A percentile compares a stretch with the other conserved stretches of the same genome.
phyloP scores from a whole-genome alignment of 371 early-diverging fungal genomes.

The Rhizopus arrhizus region DNA sequence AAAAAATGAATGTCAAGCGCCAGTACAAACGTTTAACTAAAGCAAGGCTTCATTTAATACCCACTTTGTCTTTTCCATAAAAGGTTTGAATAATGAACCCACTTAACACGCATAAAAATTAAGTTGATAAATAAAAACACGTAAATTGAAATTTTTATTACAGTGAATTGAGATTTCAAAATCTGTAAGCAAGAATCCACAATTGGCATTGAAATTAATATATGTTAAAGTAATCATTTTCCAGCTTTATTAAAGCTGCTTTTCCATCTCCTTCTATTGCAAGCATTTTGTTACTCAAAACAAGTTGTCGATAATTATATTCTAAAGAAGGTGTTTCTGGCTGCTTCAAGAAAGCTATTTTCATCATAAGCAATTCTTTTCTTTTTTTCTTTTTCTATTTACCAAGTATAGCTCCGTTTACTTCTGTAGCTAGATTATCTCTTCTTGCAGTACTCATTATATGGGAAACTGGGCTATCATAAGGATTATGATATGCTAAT shows the following conservation, averaged over 20 bases:
- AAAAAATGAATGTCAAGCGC: no score
- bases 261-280: conserved; percentile 36
- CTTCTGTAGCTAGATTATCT: conserved; percentile 61
- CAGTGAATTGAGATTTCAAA: no score
- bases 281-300: conserved; percentile 38
- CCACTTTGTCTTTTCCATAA: no score
- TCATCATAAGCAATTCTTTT: background rate
- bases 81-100: no score
- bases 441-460: conserved; percentile 47
- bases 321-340: conserved; percentile 48
- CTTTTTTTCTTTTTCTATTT: conserved; percentile 9
- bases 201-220: no score
- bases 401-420: conserved; percentile 77
- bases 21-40: no score
- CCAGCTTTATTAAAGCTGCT: conserved; percentile 36
- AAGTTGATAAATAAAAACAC: no score
- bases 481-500: conserved; percentile 76
- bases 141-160: no score
- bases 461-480: conserved; percentile 55
- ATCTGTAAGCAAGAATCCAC: no score
- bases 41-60: no score
- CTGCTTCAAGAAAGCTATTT: conserved; percentile 30
- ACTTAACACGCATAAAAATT: no score
- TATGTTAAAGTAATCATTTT: conserved; percentile 10
- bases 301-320: conserved; percentile 42